Conservation (phyloP, 805 yeast genomes). For the Barnettozyma populi region DNA sequence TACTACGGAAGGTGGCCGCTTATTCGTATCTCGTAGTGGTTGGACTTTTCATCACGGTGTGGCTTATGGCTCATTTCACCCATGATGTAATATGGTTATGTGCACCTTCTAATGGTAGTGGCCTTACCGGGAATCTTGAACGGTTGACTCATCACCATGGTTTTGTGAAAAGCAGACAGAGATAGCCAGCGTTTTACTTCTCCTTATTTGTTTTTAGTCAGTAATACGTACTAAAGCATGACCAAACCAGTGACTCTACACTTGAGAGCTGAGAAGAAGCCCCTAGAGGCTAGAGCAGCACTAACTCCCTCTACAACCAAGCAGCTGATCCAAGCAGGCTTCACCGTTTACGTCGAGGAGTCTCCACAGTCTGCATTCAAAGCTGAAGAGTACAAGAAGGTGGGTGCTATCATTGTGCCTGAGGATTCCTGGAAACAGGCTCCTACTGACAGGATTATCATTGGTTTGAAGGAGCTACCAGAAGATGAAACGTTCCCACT, state of each 20-base stretch:
- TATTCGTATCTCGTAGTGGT: too few relatives aligned
- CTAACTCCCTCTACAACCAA: slow-evolving; percentile 89
- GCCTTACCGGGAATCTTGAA: not conserved
- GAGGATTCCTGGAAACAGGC: slow-evolving; percentile 92
- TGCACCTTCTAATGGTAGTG: not conserved
- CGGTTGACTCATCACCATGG: not conserved
- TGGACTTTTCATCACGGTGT: too few relatives aligned
- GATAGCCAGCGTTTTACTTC: not conserved
- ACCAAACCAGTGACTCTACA: slow-evolving; percentile 58
- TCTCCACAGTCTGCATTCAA: slow-evolving; percentile 78
- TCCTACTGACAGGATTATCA: slow-evolving; percentile 82
- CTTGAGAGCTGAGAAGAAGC: slow-evolving; percentile 95
- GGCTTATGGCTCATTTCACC: too few relatives aligned
- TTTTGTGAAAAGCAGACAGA: not conserved
- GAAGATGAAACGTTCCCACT: slow-evolving; percentile 87
- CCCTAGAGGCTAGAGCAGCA: slow-evolving; percentile 95
- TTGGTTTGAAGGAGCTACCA: slow-evolving; percentile 94
- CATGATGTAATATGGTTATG: too few relatives aligned
- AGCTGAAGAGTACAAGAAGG: slow-evolving; percentile 66
- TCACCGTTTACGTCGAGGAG: slow-evolving; percentile 83
- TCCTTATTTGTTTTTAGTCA: not conserved
- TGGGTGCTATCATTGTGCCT: slow-evolving; percentile 86
- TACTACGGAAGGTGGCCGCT: too few relatives aligned
- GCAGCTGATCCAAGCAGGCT: slow-evolving; percentile 79
- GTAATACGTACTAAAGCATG: slow-evolving; percentile 7